Conservation (phyloP, 2,329 filamentous ascomycete genomes). For the Emergomyces orientalis region DNA sequence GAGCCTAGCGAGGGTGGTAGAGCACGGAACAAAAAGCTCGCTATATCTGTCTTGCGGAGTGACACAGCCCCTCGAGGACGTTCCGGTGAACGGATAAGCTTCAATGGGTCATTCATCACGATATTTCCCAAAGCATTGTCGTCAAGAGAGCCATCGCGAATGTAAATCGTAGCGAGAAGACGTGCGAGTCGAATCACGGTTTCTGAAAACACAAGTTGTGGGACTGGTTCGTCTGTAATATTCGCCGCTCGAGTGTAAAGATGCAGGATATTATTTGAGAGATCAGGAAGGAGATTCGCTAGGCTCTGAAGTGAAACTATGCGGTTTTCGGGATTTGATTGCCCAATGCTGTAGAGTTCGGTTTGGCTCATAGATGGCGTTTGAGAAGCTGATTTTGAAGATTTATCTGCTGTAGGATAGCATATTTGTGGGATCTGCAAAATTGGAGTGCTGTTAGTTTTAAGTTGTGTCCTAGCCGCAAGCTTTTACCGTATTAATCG, state of each 20-base stretch:
- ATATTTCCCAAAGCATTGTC: conserved; percentile 49
- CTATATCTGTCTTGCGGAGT: conserved; percentile 54
- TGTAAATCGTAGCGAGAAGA: conserved; percentile 43
- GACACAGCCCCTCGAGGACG: conserved; percentile 33
- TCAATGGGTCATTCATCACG: conserved; percentile 43
- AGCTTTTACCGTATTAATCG: neutral
- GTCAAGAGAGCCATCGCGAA: conserved; percentile 44
- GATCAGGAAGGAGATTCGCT: conserved; percentile 46
- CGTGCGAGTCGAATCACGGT: conserved; percentile 48
- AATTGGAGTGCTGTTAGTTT: neutral
- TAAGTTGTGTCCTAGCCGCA: conserved; percentile 10
- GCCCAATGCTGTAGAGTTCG: conserved; percentile 32
- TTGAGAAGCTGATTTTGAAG: conserved; percentile 36
- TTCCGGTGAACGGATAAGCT: conserved; percentile 26
- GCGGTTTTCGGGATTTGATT: conserved; percentile 40
- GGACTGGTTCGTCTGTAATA: conserved; percentile 45
- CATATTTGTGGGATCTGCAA: conserved; percentile 45
- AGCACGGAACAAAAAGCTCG: conserved; percentile 56
- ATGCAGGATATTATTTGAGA: conserved; percentile 48
- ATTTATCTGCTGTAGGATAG: conserved; percentile 43
- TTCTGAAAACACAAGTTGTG: conserved; percentile 48
- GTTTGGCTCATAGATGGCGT: conserved; percentile 31
- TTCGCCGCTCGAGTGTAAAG: conserved; percentile 46
- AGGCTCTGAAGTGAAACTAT: conserved; percentile 41
- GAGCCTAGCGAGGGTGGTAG: conserved; percentile 54